Evolutionary conservation across 805 yeast species (phyloP), one percentile per base, ranked within the genome.

Genomic region (Helenozyma baotianmanensis): DNA sequence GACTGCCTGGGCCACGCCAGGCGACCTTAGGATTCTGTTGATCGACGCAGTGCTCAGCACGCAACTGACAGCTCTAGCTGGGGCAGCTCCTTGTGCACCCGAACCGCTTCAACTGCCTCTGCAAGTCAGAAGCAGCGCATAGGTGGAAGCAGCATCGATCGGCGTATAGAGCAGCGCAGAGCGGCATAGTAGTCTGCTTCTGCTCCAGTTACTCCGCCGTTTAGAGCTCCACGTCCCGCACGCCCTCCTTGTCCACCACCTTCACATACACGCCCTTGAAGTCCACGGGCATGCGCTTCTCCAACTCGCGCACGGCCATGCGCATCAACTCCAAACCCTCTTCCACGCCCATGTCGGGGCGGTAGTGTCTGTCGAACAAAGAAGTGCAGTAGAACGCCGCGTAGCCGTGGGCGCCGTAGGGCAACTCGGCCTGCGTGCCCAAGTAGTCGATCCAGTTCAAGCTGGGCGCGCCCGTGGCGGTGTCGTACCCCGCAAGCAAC

Each of bases 331-430:
- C 70, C 39, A 90, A 54, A 2, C 97, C 98, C 39, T 87, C 90
- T 23, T 79, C 86, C 25, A 75, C 59, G 6, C 74, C 65, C 79
- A 89, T 75, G 48, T 80, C 89, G 26, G 78, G 70, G 55, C 80
- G 74, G 63, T 89, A 88, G 62, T 88, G 96, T 48, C 82, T 88
- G 65, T 92, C 98, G 46, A 92, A 70, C 43, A 90, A 66, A 2
- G 97, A 84, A 59, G 87, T 74, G 21, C 95, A 80, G 59, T 92
- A 92, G 62, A 90, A 92, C 2, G 94, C 95, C n/a, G 97, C 95
- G 54, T 92, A 92, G 9, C 98, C 98, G 58, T 92, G 98, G 2
- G 97, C 97, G 12, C 94, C 96, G 55, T 92, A 92, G 11, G 98
- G 97, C 38, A 92, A 70, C 40, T 81, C 86, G 11, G 81, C 95